Percentiles rank a stretch among this genome's conserved stretches.
phyloP scores from a whole-genome alignment of 176 grass and related monocot genomes.

The Cocos nucifera region DNA sequence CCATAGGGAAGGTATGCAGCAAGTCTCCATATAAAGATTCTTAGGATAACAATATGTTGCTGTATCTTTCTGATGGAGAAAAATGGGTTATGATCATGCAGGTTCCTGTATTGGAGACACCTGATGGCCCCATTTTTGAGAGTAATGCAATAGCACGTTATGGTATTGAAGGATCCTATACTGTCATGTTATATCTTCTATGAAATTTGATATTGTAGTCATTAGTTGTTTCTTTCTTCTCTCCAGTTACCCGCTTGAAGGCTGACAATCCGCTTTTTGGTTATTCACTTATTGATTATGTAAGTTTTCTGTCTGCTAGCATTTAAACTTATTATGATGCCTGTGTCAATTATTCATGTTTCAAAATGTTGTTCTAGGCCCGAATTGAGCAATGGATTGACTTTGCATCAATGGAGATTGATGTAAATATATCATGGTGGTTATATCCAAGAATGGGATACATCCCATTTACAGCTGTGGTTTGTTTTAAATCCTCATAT shows the following conservation, averaged over 20 bases:
- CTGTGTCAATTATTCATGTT: constrained; percentile 4
- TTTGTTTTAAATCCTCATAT: neutral
- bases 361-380: constrained; percentile 27
- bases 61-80: too few species aligned
- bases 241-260: constrained; percentile 59
- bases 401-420: constrained; percentile 55
- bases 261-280: constrained; percentile 57
- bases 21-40: neutral
- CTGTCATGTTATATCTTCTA: neutral
- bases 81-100: constrained; percentile 7
- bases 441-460: constrained; percentile 44
- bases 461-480: constrained; percentile 28
- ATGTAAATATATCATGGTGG: constrained; percentile 44
- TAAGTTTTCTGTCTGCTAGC: constrained; percentile 25
- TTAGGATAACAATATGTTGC: too few species aligned
- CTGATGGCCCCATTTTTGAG: constrained; percentile 65
- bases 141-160: constrained; percentile 79
- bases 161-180: constrained; percentile 29
- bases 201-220: neutral
- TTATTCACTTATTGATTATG: constrained; percentile 74
- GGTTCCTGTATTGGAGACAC: constrained; percentile 78
- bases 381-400: constrained; percentile 82
- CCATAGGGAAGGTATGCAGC: constrained; percentile 50
- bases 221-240: constrained; percentile 6
- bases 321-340: too few species aligned